A percentile compares a stretch with the other conserved stretches of the same genome.
These are phyloP conservation scores for Euphorbia peplus DNA, from an alignment of 345 rosid species.

Conservation along the genomic window DNA sequence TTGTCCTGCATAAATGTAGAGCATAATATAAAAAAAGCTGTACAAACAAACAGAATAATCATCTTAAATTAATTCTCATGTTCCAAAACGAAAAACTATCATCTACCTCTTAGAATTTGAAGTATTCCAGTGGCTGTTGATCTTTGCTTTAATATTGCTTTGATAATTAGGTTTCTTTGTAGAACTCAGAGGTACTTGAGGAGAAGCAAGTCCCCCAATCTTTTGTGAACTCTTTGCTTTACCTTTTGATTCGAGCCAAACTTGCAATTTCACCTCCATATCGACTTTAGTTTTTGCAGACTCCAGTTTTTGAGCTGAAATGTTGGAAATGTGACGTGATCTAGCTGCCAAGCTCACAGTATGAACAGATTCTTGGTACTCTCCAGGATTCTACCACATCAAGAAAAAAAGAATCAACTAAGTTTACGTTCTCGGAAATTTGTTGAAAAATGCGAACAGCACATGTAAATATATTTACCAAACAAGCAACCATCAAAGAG, in stretches of 20 bases:
- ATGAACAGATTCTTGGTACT: constrained; percentile 84
- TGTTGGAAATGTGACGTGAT: constrained; percentile 72
- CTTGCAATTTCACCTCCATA: constrained; percentile 79
- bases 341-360: constrained; percentile 90
- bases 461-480: constrained; percentile 41
- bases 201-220: constrained; percentile 41
- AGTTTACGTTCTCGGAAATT: background rate
- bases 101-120: constrained; percentile 42
- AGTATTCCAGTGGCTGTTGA: constrained; percentile 22
- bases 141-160: constrained; percentile 44
- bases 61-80: background rate
- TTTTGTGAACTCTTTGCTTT: constrained; percentile 60
- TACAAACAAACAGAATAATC: background rate
- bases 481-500: constrained; percentile 86
- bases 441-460: background rate
- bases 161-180: constrained; percentile 39
- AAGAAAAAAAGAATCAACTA: constrained; percentile 3
- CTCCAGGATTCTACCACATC: constrained; percentile 73
- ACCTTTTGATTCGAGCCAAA: constrained; percentile 92
- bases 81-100: background rate
- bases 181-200: constrained; percentile 36
- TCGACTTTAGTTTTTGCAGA: constrained; percentile 62
- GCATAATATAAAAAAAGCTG: background rate
- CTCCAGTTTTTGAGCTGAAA: constrained; percentile 45
- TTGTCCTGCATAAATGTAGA: constrained; percentile 37